These are phyloP conservation scores for Phascolomyces articulosus DNA, from an alignment of 371 early-diverging fungal genomes.

Conservation along the genomic window DNA sequence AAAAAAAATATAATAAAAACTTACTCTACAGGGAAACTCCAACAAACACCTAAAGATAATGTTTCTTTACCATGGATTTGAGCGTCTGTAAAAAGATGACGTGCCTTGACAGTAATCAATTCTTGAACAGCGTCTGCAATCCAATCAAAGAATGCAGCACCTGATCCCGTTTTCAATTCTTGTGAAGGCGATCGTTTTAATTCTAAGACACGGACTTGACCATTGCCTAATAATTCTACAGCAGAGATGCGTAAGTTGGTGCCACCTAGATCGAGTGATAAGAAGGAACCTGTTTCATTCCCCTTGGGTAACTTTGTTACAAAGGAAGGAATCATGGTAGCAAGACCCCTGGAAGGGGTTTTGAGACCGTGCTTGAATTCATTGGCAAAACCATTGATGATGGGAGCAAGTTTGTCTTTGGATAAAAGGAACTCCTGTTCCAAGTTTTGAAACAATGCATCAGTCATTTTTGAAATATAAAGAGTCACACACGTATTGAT, in stretches of 20 bases:
- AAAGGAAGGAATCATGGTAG: slow-evolving; percentile 80
- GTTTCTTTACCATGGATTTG: slow-evolving; percentile 42
- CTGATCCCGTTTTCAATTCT: slow-evolving; percentile 69
- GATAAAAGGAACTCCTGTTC: slow-evolving; percentile 21
- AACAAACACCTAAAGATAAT: slow-evolving; percentile 47
- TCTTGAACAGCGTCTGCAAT: slow-evolving; percentile 68
- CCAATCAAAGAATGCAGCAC: slow-evolving; percentile 84
- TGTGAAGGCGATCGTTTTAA: slow-evolving; percentile 67
- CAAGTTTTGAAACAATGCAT: slow-evolving; percentile 18
- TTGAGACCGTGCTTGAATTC: slow-evolving; percentile 50
- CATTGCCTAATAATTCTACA: slow-evolving; percentile 72
- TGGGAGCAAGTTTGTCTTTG: slow-evolving; percentile 50
- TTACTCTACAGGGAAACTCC: slow-evolving; percentile 58
- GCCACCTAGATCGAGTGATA: slow-evolving; percentile 93
- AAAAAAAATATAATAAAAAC: no score
- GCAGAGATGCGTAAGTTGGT: slow-evolving; percentile 87
- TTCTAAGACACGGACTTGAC: slow-evolving; percentile 66
- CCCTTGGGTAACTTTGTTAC: slow-evolving; percentile 82
- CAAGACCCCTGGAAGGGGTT: slow-evolving; percentile 53
- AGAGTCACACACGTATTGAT: background rate
- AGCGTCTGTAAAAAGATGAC: slow-evolving; percentile 23
- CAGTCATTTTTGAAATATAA: slow-evolving; percentile 12
- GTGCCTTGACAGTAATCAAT: slow-evolving; percentile 32
- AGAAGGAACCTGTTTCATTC: slow-evolving; percentile 78
- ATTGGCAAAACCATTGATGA: slow-evolving; percentile 51